Evolutionary conservation across 129 eudicot genomes (phyloP).

Genomic region (Flaveria bidentis): DNA sequence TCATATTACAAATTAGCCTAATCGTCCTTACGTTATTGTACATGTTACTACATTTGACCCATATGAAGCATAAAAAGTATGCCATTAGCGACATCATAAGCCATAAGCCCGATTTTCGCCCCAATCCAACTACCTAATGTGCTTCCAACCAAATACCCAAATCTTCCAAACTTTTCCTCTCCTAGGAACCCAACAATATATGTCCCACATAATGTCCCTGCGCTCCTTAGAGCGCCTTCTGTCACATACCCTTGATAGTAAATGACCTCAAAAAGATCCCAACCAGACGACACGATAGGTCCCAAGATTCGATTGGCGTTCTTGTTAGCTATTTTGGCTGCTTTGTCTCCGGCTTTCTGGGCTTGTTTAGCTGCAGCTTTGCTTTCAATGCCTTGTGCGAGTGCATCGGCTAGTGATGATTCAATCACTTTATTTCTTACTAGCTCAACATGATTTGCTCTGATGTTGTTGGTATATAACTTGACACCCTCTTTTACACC

Average conservation of each 20-base stretch:
- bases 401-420: conserved; percentile 58
- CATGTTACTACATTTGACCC: conserved; percentile 27
- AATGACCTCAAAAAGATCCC: conserved; percentile 88
- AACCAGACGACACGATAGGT: conserved; percentile 73
- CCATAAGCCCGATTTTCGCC: conserved; percentile 82
- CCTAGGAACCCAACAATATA: conserved; percentile 59
- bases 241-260: conserved; percentile 66
- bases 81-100: conserved; percentile 68
- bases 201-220: conserved; percentile 82
- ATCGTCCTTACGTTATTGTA: not conserved
- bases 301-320: conserved; percentile 65
- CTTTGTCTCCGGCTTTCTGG: conserved; percentile 73
- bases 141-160: conserved; percentile 87
- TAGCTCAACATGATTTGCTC: conserved; percentile 63
- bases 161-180: conserved; percentile 62
- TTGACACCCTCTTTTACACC: conserved; percentile 74
- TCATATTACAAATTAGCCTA: too few relatives aligned
- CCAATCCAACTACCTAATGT: conserved; percentile 94
- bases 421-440: conserved; percentile 58
- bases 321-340: conserved; percentile 68
- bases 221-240: conserved; percentile 68
- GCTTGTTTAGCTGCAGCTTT: conserved; percentile 68
- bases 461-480: conserved; percentile 61
- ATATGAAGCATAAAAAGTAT: conserved; percentile 52
- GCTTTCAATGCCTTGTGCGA: conserved; percentile 57